Conservation (phyloP, 2,329 filamentous ascomycete species). For the Monascus ruber region DNA sequence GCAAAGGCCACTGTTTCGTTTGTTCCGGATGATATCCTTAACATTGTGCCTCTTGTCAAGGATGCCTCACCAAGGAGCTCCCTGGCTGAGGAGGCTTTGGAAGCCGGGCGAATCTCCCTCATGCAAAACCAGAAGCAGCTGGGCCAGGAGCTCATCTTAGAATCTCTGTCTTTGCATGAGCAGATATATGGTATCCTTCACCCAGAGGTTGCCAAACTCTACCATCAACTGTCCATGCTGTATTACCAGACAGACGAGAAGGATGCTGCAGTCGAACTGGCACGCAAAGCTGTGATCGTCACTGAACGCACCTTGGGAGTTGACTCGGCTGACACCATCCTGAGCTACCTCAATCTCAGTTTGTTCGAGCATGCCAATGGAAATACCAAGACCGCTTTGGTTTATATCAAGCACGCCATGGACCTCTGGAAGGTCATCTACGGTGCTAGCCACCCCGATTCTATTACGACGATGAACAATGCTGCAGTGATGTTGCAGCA, state of each 20-base stretch:
- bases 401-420: constrained; percentile 83
- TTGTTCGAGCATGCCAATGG: constrained; percentile 87
- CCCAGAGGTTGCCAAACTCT: constrained; percentile 88
- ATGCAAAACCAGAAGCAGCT: constrained; percentile 91
- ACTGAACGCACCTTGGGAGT: constrained; percentile 88
- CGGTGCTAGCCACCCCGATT: constrained; percentile 84
- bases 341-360: constrained; percentile 91
- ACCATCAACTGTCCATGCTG: constrained; percentile 88
- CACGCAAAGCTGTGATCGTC: constrained; percentile 92
- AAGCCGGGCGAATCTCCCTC: constrained; percentile 92
- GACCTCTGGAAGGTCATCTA: constrained; percentile 97
- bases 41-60: constrained; percentile 89
- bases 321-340: constrained; percentile 84
- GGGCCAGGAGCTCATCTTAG: constrained; percentile 88
- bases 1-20: constrained; percentile 52
- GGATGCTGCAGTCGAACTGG: constrained; percentile 85
- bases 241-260: constrained; percentile 99
- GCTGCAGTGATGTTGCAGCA: constrained; percentile 97
- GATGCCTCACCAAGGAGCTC: constrained; percentile 84
- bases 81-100: constrained; percentile 87
- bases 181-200: constrained; percentile 98
- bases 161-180: constrained; percentile 90
- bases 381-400: constrained; percentile 77
- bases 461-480: constrained; percentile 97
- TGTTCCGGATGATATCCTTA: constrained; percentile 72